A percentile compares a stretch with the other conserved stretches of the same genome.
phyloP scores from a whole-genome alignment of 805 yeast genomes.

The Candida loeiensis region DNA sequence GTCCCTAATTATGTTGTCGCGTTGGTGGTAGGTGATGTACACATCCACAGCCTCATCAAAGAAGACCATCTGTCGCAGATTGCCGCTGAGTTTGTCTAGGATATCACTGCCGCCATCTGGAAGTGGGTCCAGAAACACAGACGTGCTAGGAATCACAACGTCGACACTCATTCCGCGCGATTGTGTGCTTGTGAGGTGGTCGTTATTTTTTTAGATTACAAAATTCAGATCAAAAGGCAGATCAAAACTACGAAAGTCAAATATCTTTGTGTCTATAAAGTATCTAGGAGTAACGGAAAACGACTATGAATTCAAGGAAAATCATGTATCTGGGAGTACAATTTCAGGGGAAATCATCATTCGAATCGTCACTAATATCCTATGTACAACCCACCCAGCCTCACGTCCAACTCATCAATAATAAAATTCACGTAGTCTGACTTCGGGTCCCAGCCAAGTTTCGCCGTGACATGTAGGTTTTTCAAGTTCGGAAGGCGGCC shows the following conservation, averaged over 20 bases:
- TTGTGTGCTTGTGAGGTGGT: background rate
- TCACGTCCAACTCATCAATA: slow-evolving; percentile 65
- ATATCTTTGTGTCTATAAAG: no score
- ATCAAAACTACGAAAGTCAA: no score
- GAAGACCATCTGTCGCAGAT: slow-evolving; percentile 20
- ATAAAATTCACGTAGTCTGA: slow-evolving; percentile 44
- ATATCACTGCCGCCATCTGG: background rate
- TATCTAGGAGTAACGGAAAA: no score
- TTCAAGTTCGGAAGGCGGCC: slow-evolving; percentile 67
- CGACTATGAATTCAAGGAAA: no score
- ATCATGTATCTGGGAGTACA: no score
- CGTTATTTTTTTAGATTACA: slow-evolving; percentile 4
- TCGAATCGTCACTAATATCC: slow-evolving; percentile 24
- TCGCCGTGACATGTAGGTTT: slow-evolving; percentile 63
- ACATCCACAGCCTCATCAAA: slow-evolving; percentile 31
- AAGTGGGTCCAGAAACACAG: slow-evolving; percentile 5
- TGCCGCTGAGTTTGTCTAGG: background rate
- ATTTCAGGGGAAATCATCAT: no score
- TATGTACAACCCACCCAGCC: slow-evolving; percentile 71
- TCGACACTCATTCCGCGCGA: slow-evolving; percentile 10
- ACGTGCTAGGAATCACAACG: slow-evolving; percentile 10
- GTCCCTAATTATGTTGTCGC: slow-evolving; percentile 8
- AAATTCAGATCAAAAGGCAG: no score
- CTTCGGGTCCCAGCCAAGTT: slow-evolving; percentile 79
- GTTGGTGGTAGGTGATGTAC: slow-evolving; percentile 20